These are phyloP conservation scores for Colletotrichum agaves DNA, from an alignment of 2,329 filamentous ascomycete species.

Conservation along the genomic window DNA sequence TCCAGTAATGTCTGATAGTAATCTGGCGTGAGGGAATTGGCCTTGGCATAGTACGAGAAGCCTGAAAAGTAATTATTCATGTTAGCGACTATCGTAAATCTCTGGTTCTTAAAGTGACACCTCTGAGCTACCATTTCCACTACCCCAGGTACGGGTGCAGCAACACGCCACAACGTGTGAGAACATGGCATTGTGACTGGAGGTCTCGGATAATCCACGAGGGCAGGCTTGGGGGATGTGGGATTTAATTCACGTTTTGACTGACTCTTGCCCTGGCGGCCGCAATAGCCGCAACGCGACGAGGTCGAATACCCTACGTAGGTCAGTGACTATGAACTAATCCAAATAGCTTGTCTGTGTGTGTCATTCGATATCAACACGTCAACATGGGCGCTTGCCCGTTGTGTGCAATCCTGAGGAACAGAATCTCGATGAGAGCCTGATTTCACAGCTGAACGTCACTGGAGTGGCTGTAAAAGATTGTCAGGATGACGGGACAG, in stretches of 20 bases:
- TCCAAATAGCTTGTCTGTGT: not conserved
- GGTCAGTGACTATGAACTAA: slow-evolving; percentile 6
- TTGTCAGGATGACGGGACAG: not conserved
- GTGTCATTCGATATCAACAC: not conserved
- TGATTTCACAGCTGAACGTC: not conserved
- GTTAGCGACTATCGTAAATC: slow-evolving; percentile 38
- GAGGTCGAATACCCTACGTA: slow-evolving; percentile 62
- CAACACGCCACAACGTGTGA: slow-evolving; percentile 9
- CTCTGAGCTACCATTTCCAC: slow-evolving; percentile 4
- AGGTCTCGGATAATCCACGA: slow-evolving; percentile 14
- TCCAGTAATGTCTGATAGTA: slow-evolving; percentile 80
- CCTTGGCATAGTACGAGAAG: slow-evolving; percentile 76
- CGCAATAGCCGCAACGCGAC: slow-evolving; percentile 65
- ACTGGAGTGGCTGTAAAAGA: not conserved
- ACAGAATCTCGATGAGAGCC: not conserved
- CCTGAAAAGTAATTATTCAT: slow-evolving; percentile 57
- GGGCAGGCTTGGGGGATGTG: slow-evolving; percentile 19
- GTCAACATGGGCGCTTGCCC: not conserved
- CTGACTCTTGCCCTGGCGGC: slow-evolving; percentile 59
- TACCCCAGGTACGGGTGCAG: not conserved
- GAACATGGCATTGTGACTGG: slow-evolving; percentile 3
- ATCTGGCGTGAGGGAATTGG: slow-evolving; percentile 68
- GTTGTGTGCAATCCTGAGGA: not conserved
- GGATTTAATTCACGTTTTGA: slow-evolving; percentile 57
- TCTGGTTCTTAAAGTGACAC: slow-evolving; percentile 3